These are phyloP conservation scores for Iberis pinnata DNA, from an alignment of 345 rosid species.

Conservation along the genomic window DNA sequence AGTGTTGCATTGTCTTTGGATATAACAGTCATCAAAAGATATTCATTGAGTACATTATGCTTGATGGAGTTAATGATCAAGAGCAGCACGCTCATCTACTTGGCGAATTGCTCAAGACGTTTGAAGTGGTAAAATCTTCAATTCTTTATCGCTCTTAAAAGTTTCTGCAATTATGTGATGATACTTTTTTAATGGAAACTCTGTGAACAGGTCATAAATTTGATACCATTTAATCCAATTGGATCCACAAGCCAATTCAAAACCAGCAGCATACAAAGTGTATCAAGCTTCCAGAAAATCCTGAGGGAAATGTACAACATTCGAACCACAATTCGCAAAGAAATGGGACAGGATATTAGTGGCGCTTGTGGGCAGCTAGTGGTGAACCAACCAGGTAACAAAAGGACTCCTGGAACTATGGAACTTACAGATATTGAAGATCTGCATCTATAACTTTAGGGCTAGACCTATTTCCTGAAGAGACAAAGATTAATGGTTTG, in stretches of 20 bases:
- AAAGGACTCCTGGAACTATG: slow-evolving; percentile 25
- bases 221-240: slow-evolving; percentile 92
- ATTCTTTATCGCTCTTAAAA: not conserved
- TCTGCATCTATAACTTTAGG: slow-evolving; percentile 39
- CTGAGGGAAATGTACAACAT: slow-evolving; percentile 64
- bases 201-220: slow-evolving; percentile 63
- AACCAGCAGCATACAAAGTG: slow-evolving; percentile 53
- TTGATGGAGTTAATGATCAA: slow-evolving; percentile 85
- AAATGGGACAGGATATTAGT: slow-evolving; percentile 92
- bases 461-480: slow-evolving; percentile 13
- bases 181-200: too few species aligned
- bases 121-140: slow-evolving; percentile 64
- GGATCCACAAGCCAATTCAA: slow-evolving; percentile 61
- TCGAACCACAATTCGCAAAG: slow-evolving; percentile 74
- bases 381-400: slow-evolving; percentile 48
- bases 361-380: slow-evolving; percentile 98
- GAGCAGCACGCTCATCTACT: slow-evolving; percentile 78
- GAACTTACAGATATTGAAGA: slow-evolving; percentile 77
- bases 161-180: not conserved
- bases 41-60: slow-evolving; percentile 94
- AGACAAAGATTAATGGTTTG: slow-evolving; percentile 14
- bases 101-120: slow-evolving; percentile 65
- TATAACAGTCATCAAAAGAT: slow-evolving; percentile 62
- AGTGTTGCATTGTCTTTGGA: slow-evolving; percentile 9
- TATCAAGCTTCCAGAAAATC: slow-evolving; percentile 65